Conservation (phyloP, 192 early-diverging fungal genomes). For the Tieghemiomyces parasiticus region DNA sequence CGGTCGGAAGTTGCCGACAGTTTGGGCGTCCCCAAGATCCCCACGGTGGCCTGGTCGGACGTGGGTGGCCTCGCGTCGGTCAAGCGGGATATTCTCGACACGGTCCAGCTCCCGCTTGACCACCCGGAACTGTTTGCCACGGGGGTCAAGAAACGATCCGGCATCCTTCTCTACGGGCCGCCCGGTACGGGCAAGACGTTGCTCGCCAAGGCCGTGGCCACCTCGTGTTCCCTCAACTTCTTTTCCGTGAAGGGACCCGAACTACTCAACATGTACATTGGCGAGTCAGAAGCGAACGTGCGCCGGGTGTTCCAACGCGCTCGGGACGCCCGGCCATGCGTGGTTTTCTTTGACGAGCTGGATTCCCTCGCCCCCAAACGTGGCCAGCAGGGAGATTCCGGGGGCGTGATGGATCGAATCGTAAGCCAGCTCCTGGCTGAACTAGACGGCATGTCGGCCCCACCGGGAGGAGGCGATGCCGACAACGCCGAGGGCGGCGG, state of each 20-base stretch:
- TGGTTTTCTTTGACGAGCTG: conserved; percentile 98
- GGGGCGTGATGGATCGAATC: conserved; percentile 99
- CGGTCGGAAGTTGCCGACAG: conserved; percentile 75
- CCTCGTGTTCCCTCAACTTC: conserved; percentile 94
- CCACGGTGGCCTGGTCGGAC: conserved; percentile 96
- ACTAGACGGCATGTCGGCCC: conserved; percentile 70
- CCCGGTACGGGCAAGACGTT: conserved; percentile 98
- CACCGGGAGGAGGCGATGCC: conserved; percentile 26
- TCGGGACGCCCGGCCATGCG: conserved; percentile 92
- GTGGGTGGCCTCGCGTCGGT: conserved; percentile 89
- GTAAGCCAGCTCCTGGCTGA: conserved; percentile 93
- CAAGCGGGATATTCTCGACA: conserved; percentile 88
- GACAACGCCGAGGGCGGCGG: conserved; percentile 26
- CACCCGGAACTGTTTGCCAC: conserved; percentile 90
- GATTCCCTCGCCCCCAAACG: conserved; percentile 97
- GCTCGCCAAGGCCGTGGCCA: conserved; percentile 96
- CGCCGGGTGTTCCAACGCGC: conserved; percentile 90
- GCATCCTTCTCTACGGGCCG: conserved; percentile 89
- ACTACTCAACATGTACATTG: conserved; percentile 97
- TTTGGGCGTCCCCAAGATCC: conserved; percentile 96
- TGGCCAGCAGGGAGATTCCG: conserved; percentile 94
- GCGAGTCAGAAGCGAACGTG: conserved; percentile 97
- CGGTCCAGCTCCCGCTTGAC: conserved; percentile 88
- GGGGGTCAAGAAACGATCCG: conserved; percentile 90
- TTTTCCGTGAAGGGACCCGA: conserved; percentile 98